Base-by-base conservation (phyloP, 768 basidiomycete genomes). In the Auricularia sp. region DNA sequence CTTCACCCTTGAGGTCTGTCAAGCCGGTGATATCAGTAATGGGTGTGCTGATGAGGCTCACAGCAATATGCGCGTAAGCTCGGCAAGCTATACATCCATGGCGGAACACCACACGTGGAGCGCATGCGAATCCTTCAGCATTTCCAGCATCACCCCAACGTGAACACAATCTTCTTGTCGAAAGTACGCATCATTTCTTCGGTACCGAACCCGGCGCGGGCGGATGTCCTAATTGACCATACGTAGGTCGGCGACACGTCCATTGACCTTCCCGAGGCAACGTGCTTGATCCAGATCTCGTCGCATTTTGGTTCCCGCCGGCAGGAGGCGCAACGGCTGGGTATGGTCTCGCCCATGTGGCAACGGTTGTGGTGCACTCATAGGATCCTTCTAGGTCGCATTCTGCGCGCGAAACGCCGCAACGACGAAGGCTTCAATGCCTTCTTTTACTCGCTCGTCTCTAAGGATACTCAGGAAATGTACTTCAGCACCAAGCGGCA, bases 351-450 rank as follows among this genome's bases (percentile, higher is more conserved):
- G 43, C 29, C 16, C 29, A 8, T 29, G 12, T 42, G 39, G 39
- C 39, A 42, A 42, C 39, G 5, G 33, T 10, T 58, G 43, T 18
- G 16, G 18, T 64, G 12, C 59, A 62, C 62, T 67, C 23, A 62
- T 60, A 16, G 29, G 4, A 12, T n/a, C 60, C 21, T 66, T 23
- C 68, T 64, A 92, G 94, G 94, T 14, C 93, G 97, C 58, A 99
- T 99, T 70, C 78, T 99, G 56, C 89, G 97, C 58, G 97, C 97
- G 8, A 99, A 99, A 75, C 84, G 97, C 65, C 83, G 97, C 67
- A 99, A 99, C 72, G 97, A 99, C 71, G 97, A 98, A 76, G 97
- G 97, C 1, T 99, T 99, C 79, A 99, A 99, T 68, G 97, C 97
- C 29, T 99, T 98, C 78, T 99, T 99, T 77, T 99, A 99, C 75